Conservation (phyloP, 192 early-diverging fungal species). For the Backusella australiensis region DNA sequence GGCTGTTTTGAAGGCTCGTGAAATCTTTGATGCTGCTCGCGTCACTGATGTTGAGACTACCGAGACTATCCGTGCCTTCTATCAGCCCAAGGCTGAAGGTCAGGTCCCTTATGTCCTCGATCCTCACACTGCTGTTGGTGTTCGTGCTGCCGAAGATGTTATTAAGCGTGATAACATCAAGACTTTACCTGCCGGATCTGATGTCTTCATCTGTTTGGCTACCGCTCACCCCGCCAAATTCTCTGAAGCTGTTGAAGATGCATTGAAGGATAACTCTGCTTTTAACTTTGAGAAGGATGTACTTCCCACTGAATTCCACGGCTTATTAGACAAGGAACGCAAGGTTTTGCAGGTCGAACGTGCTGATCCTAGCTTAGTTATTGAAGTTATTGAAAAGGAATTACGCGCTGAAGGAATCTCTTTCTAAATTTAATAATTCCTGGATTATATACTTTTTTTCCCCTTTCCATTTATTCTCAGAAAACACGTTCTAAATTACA, state of each 20-base stretch:
- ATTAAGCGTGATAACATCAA: slow-evolving; percentile 13
- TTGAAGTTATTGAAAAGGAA: slow-evolving; percentile 52
- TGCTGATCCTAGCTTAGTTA: slow-evolving; percentile 49
- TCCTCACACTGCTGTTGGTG: slow-evolving; percentile 96
- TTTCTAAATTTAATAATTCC: slow-evolving; percentile 14
- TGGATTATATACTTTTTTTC: background rate
- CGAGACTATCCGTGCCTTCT: slow-evolving; percentile 70
- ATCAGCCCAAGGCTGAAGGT: slow-evolving; percentile 43
- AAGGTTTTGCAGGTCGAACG: slow-evolving; percentile 51
- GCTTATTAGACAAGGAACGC: slow-evolving; percentile 68
- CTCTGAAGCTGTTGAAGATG: slow-evolving; percentile 83
- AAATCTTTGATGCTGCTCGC: slow-evolving; percentile 70
- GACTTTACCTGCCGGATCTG: slow-evolving; percentile 15
- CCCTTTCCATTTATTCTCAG: background rate
- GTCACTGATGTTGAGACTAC: slow-evolving; percentile 77
- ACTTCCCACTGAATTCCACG: slow-evolving; percentile 66
- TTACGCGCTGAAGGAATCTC: slow-evolving; percentile 38
- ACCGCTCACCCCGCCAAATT: slow-evolving; percentile 98
- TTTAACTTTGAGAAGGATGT: slow-evolving; percentile 57
- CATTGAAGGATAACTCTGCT: slow-evolving; percentile 51
- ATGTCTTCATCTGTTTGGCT: slow-evolving; percentile 67
- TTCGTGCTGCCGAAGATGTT: slow-evolving; percentile 73
- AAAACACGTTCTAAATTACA: background rate
- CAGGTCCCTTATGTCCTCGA: slow-evolving; percentile 78
- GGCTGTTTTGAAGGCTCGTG: slow-evolving; percentile 63